A percentile compares a stretch with the other conserved stretches of the same genome.
These are phyloP conservation scores for Penicillium atrosanguineum DNA, from an alignment of 495 filamentous ascomycete genomes.

Conservation along the genomic window DNA sequence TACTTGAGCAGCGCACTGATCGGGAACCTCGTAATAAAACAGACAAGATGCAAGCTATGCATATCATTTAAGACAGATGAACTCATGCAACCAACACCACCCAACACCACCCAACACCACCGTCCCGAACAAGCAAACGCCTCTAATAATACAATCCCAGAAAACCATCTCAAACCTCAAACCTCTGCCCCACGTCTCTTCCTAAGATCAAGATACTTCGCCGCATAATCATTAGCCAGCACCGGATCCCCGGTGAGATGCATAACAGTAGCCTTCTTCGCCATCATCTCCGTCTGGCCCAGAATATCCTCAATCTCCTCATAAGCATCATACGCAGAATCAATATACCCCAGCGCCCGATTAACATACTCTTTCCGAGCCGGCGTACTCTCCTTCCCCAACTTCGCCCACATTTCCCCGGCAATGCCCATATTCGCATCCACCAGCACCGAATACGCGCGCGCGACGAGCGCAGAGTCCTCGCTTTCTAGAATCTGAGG, in stretches of 20 bases:
- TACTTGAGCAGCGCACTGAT: not conserved
- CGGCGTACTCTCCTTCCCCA: conserved; percentile 22
- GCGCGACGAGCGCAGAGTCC: conserved; percentile 60
- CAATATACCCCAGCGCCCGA: conserved; percentile 64
- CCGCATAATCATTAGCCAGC: conserved; percentile 72
- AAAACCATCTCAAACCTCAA: conserved; percentile 3
- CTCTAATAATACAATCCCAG: not conserved
- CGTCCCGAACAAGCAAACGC: not conserved
- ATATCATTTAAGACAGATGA: not conserved
- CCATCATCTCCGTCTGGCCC: conserved; percentile 79
- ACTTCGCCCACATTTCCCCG: conserved; percentile 40
- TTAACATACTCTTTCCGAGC: conserved; percentile 58
- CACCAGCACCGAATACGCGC: conserved; percentile 71
- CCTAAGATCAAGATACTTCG: conserved; percentile 63
- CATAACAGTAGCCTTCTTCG: conserved; percentile 81
- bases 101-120: not conserved
- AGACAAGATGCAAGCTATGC: not conserved
- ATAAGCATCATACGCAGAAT: conserved; percentile 65
- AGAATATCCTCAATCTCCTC: conserved; percentile 70
- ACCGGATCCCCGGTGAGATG: conserved; percentile 68
- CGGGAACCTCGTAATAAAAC: not conserved
- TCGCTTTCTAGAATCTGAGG: conserved; percentile 81
- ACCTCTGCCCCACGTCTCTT: conserved; percentile 26
- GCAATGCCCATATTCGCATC: conserved; percentile 85
- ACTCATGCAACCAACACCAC: not conserved